Base-by-base conservation (phyloP, 257 asterid genomes). In the Capsicum chinense region DNA sequence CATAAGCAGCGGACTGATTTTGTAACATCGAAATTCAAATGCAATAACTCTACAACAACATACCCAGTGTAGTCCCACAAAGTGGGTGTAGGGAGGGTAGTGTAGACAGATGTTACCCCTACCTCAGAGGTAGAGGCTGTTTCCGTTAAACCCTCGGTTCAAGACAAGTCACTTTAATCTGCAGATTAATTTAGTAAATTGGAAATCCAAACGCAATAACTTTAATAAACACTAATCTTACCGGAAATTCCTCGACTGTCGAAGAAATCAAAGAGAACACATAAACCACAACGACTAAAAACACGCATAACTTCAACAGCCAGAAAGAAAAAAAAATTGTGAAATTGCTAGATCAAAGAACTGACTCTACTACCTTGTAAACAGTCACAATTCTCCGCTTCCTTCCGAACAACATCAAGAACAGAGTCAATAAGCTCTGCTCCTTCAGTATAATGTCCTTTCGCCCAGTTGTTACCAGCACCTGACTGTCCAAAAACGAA, bases 361-460 rank as follows among this genome's bases (percentile, higher is more conserved):
- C 5, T 39, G 44, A 39, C 44, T 39, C 44, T 39, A 39, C 44
- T 39, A 39, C 81, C 81, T 74, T 74, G 81, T 78, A 78, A 54
- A 14, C 82, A 78, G 64, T 78, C 82, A 78, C 82, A 78, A 33
- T 78, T 78, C 21, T 78, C 82, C 54, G 82, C 82, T 21, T 78
- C 82, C 21, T 78, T 78, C 33, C 82, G 54, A 19, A 78, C 82
- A 78, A 78, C 82, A 78, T 78, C 82, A 8, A 78, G 82, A 1
- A 78, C 82, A 5, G 82, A 78, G 42, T 78, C 82, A 9, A 78
- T 78, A 52, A 78, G 64, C 47, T 78, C 82, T 6, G 82, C 82
- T 78, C 82, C 82, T 13, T 78, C 82, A 78, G 82, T 78, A 7
- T 78, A 78, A 33, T 78, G 82, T 13, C 82, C 82, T 13, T 78